Conservation (phyloP, 2,329 filamentous ascomycete species). For the Claviceps citrina region DNA sequence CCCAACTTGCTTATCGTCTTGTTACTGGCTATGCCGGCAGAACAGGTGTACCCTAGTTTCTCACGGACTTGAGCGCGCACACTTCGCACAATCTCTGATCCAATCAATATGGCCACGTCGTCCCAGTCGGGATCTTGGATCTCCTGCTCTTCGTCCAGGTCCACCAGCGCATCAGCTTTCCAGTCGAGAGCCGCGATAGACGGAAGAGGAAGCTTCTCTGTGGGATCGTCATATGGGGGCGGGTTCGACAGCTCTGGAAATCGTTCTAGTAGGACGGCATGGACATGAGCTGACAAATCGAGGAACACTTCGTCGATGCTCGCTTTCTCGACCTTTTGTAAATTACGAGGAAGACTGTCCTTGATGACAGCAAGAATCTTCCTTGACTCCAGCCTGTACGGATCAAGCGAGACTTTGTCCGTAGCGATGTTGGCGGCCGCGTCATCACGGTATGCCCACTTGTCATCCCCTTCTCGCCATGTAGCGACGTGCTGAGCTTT, state of each 20-base stretch:
- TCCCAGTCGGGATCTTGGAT: conserved; percentile 87
- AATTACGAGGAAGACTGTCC: conserved; percentile 46
- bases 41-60: conserved; percentile 74
- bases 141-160: conserved; percentile 62
- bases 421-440: conserved; percentile 64
- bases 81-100: conserved; percentile 71
- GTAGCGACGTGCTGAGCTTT: conserved; percentile 87
- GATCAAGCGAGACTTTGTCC: conserved; percentile 88
- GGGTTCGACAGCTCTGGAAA: conserved; percentile 55
- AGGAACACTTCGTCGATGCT: conserved; percentile 92
- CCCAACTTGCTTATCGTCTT: conserved; percentile 94
- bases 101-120: conserved; percentile 73
- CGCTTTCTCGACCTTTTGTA: conserved; percentile 77
- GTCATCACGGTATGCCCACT: conserved; percentile 81
- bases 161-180: conserved; percentile 67
- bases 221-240: conserved; percentile 58
- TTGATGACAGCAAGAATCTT: conserved; percentile 70
- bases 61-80: conserved; percentile 55
- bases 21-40: conserved; percentile 74
- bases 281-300: conserved; percentile 74
- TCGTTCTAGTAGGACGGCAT: conserved; percentile 55
- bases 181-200: conserved; percentile 59
- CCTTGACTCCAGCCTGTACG: conserved; percentile 72
- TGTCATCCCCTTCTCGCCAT: conserved; percentile 80
- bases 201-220: conserved; percentile 57